Evolutionary conservation across 2,329 filamentous ascomycete species (phyloP).

Genomic region (Paraconiothyrium sp.): DNA sequence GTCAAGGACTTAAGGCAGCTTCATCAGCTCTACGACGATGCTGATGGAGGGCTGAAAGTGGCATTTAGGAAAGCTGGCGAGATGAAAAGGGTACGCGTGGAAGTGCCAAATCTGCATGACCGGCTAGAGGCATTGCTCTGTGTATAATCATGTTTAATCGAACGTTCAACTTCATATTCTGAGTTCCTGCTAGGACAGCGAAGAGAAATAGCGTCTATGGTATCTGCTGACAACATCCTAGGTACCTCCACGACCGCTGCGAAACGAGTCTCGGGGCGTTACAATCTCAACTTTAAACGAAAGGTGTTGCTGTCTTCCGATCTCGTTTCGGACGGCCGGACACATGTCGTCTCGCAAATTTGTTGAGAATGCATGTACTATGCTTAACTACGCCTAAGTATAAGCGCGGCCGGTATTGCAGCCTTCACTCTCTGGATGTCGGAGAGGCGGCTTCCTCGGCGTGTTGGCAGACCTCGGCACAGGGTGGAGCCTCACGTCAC

Average conservation of each 20-base stretch:
- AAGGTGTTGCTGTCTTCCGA: too few species aligned
- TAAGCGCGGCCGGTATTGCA: slow-evolving; percentile 4
- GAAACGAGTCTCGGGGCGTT: background rate
- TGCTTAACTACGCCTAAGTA: background rate
- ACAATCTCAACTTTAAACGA: background rate
- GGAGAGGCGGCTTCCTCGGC: slow-evolving; percentile 3
- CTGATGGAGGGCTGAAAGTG: background rate
- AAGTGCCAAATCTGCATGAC: background rate
- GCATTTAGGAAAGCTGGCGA: too few species aligned
- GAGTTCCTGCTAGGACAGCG: background rate
- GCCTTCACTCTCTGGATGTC: background rate
- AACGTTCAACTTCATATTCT: background rate
- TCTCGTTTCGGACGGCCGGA: too few species aligned
- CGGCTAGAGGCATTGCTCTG: background rate
- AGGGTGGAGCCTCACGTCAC: background rate
- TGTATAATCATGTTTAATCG: slow-evolving; percentile 9
- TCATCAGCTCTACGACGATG: background rate
- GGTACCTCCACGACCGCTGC: background rate
- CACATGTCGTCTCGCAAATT: too few species aligned
- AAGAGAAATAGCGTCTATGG: too few species aligned
- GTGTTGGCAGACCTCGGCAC: slow-evolving; percentile 7
- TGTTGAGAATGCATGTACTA: background rate
- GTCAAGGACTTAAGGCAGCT: slow-evolving; percentile 2
- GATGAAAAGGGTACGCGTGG: background rate
- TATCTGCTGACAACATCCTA: background rate